phyloP scores from a whole-genome alignment of 768 basidiomycete genomes.

The Leccinum rimulosum region DNA sequence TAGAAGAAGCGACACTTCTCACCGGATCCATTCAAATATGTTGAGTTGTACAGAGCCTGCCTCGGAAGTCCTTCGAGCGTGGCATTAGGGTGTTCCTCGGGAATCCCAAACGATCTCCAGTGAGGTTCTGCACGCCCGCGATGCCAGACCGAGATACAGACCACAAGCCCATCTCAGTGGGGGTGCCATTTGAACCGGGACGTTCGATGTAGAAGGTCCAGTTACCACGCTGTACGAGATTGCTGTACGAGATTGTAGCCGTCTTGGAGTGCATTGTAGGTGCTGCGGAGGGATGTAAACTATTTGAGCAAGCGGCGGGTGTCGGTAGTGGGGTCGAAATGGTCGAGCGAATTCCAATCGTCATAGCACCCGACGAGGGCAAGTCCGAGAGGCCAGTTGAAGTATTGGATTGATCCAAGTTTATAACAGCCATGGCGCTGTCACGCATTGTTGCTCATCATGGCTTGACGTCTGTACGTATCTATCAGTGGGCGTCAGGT shows the following conservation, averaged over 20 bases:
- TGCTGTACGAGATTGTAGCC: slow-evolving; percentile 79
- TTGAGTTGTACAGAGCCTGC: slow-evolving; percentile 9
- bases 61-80: slow-evolving; percentile 21
- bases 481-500: slow-evolving; percentile 1
- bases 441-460: slow-evolving; percentile 85
- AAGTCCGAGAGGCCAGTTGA: slow-evolving; percentile 85
- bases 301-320: slow-evolving; percentile 71
- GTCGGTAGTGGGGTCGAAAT: slow-evolving; percentile 89
- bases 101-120: slow-evolving; percentile 33
- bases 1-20: neutral
- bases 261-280: slow-evolving; percentile 77
- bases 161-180: slow-evolving; percentile 88
- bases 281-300: slow-evolving; percentile 64
- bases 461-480: slow-evolving; percentile 78
- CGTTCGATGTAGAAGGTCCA: slow-evolving; percentile 79
- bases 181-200: slow-evolving; percentile 80
- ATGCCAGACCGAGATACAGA: slow-evolving; percentile 71
- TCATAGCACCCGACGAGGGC: slow-evolving; percentile 81
- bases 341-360: slow-evolving; percentile 90
- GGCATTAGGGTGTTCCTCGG: slow-evolving; percentile 12
- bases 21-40: neutral
- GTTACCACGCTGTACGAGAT: slow-evolving; percentile 47
- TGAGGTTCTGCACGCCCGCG: slow-evolving; percentile 54
- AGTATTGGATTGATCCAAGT: slow-evolving; percentile 89
- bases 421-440: slow-evolving; percentile 90